phyloP scores from a whole-genome alignment of 352 stramenopile genomes.

The Elongisporangium anandrum region DNA sequence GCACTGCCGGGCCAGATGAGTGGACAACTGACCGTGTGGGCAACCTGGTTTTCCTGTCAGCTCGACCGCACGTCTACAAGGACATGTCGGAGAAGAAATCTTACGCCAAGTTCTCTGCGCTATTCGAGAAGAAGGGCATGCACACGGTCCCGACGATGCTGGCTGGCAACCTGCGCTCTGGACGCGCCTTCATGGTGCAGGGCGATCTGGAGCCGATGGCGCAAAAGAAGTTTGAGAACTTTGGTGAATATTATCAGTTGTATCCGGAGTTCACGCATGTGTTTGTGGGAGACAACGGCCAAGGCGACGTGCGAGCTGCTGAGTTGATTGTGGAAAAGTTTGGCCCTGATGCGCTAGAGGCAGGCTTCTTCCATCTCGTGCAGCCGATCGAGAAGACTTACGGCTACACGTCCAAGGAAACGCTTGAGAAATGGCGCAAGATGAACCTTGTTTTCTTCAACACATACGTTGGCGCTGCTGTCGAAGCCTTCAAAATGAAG shows the following conservation, averaged over 20 bases:
- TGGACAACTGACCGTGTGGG: conserved; percentile 88
- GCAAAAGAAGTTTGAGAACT: conserved; percentile 96
- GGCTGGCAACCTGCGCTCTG: conserved; percentile 92
- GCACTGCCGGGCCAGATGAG: conserved; percentile 84
- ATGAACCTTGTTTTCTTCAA: conserved; percentile 92
- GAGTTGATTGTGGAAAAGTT: conserved; percentile 87
- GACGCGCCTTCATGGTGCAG: conserved; percentile 93
- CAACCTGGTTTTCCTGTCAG: conserved; percentile 98
- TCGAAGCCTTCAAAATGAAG: conserved; percentile 70
- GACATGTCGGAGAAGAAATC: conserved; percentile 97
- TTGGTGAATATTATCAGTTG: conserved; percentile 93
- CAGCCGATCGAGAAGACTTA: conserved; percentile 84
- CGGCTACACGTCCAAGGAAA: conserved; percentile 71
- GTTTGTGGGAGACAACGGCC: conserved; percentile 98
- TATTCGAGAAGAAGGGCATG: conserved; percentile 91
- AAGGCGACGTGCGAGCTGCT: conserved; percentile 89
- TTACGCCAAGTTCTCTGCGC: conserved; percentile 95
- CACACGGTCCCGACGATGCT: conserved; percentile 95
- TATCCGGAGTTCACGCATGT: conserved; percentile 98
- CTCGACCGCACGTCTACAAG: conserved; percentile 98
- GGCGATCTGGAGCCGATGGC: conserved; percentile 95
- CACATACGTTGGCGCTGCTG: conserved; percentile 83
- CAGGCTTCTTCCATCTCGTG: conserved; percentile 88
- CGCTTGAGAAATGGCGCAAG: conserved; percentile 67
- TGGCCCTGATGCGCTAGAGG: conserved; percentile 57